Evolutionary conservation across 495 filamentous ascomycete genomes (phyloP), one percentile per base, ranked within the genome.

Genomic region (Viridothelium virens): DNA sequence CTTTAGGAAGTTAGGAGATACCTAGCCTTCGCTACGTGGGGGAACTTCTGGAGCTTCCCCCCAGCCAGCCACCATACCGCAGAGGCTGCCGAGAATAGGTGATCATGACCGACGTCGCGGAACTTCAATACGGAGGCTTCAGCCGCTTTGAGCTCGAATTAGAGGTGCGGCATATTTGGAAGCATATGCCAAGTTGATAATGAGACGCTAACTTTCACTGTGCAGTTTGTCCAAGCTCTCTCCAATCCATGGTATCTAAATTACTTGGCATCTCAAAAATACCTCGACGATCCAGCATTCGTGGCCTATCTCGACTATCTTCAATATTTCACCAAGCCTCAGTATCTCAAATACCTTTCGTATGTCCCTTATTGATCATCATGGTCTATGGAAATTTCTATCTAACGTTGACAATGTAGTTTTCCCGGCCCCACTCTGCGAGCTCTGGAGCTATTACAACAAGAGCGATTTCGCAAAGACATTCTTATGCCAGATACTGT

Each of bases 341-440:
- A 91, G 65, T 96, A 95, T 71, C 78, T 87, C 65, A 90, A 89
- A 68, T 95, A 89, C 73, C 77, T 96, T 56, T 87, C 68, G 74
- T 79, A 71, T 14, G 70, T 67, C 38, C 16, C 7, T 36, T 4
- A 3, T 41, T 36, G 16, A 18, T 18, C 2, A 37, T 2, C 63
- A 11, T 34, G 53, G 3, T 3, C 33, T 6, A 7, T 25, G 14
- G 36, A 34, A 6, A 41, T 41, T 12, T 33, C 25, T 11, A 56
- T 12, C 33, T 44, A 44, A 64, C 44, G n/a, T 33, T 31, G 47
- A 38, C 9, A 37, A 62, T 50, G 63, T 63, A 78, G 76, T 63
- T 91, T 91, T 71, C 92, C 92, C 0, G 90, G 88, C 3, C 88
- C 91, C 25, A 91, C 91, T n/a, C 75, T 97, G 18, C 87, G 87